These are phyloP conservation scores for Aspergillaceae sp. DNA, from an alignment of 2,329 filamentous ascomycete genomes.

Conservation along the genomic window DNA sequence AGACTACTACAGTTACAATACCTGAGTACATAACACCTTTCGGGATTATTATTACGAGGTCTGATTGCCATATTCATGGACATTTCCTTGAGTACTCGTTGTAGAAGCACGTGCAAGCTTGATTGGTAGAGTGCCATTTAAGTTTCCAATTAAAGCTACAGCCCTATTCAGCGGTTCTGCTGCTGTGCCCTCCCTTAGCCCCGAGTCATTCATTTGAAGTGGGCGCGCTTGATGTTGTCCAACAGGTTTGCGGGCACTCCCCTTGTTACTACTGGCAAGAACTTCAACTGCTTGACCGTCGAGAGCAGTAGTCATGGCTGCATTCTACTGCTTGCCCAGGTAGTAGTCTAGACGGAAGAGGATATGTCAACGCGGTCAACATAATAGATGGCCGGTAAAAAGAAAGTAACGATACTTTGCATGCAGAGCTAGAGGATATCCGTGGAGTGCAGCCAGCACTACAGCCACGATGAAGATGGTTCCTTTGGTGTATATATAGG, in stretches of 20 bases:
- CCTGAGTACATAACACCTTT: no score
- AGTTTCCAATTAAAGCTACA: no score
- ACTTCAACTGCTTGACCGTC: constrained; percentile 12
- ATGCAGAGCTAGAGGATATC: constrained; percentile 33
- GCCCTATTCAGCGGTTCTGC: no score
- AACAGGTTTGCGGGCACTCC: not conserved
- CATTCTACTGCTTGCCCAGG: constrained; percentile 18
- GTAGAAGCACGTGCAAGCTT: no score
- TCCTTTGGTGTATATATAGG: constrained; percentile 29
- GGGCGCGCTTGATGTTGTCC: not conserved
- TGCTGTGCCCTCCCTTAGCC: no score
- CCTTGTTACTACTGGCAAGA: not conserved
- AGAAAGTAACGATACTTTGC: constrained; percentile 15
- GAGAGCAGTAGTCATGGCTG: constrained; percentile 15
- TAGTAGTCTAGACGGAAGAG: constrained; percentile 20
- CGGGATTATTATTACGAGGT: no score
- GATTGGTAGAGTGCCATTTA: no score
- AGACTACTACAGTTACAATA: no score
- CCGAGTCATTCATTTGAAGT: not conserved
- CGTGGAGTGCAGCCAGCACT: constrained; percentile 22
- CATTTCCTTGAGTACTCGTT: no score
- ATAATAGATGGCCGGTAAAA: not conserved
- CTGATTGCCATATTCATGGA: no score
- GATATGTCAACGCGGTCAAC: no score
- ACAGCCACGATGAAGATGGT: constrained; percentile 28